Conservation (phyloP, 1,284 basidiomycete genomes). For the Uromyces viciae-fabae region DNA sequence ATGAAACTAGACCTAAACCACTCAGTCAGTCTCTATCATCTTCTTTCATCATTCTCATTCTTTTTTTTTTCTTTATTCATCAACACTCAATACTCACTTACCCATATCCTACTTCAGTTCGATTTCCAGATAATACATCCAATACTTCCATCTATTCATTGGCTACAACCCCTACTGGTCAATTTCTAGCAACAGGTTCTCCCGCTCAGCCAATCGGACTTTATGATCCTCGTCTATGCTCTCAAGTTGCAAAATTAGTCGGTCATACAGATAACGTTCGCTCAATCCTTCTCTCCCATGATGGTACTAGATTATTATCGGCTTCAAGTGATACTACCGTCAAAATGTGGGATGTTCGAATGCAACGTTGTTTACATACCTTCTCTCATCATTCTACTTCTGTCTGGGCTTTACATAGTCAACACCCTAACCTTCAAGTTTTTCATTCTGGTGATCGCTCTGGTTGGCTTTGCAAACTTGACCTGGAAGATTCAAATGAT, state of each 20-base stretch:
- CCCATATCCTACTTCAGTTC: conserved; percentile 57
- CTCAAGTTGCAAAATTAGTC: conserved; percentile 67
- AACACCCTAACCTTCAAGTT: conserved; percentile 78
- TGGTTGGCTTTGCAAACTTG: conserved; percentile 82
- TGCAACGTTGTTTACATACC: conserved; percentile 86
- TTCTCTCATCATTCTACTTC: conserved; percentile 93
- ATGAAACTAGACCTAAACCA: conserved; percentile 53
- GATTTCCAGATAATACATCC: conserved; percentile 48
- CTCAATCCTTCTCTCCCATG: conserved; percentile 78
- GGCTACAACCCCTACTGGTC: conserved; percentile 65
- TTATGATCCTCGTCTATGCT: conserved; percentile 79
- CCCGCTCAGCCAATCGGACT: conserved; percentile 83
- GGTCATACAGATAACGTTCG: conserved; percentile 97
- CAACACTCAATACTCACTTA: conserved; percentile 68
- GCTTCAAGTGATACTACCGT: conserved; percentile 77
- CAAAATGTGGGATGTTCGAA: conserved; percentile 80
- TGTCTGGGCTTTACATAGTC: conserved; percentile 86
- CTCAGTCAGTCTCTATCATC: conserved; percentile 53
- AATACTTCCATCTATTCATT: conserved; percentile 56
- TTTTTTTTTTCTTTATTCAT: conserved; percentile 61
- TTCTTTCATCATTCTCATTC: conserved; percentile 51
- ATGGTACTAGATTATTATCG: conserved; percentile 80
- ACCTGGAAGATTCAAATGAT: conserved; percentile 75
- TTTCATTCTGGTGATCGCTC: conserved; percentile 96
- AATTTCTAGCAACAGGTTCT: conserved; percentile 77